Evolutionary conservation across 805 yeast species (phyloP).

Genomic region (Nakazawaea pomicola): DNA sequence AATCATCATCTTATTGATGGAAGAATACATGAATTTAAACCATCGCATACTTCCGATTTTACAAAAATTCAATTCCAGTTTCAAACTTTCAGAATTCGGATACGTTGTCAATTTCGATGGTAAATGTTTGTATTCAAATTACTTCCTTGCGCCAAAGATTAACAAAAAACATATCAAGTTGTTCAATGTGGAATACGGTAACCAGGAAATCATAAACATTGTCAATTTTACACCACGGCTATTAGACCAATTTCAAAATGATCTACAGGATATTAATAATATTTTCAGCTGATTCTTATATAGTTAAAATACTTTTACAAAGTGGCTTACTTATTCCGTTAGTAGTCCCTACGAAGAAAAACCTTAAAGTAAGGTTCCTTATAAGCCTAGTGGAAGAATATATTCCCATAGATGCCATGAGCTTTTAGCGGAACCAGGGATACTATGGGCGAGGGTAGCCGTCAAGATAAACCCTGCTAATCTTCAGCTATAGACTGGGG

Average conservation of each 20-base stretch:
- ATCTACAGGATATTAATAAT: conserved; percentile 5
- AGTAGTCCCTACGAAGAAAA: background rate
- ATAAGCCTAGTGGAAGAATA: too few species aligned
- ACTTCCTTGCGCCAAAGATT: conserved; percentile 3
- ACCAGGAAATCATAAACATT: conserved; percentile 3
- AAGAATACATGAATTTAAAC: conserved; percentile 5
- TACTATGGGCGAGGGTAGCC: too few species aligned
- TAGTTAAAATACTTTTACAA: too few species aligned
- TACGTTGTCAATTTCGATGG: conserved; percentile 2
- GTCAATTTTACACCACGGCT: background rate
- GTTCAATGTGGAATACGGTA: conserved; percentile 4
- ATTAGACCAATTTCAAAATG: background rate
- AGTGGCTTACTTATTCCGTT: too few species aligned
- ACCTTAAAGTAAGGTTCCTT: background rate
- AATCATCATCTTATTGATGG: conserved; percentile 4
- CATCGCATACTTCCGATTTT: background rate
- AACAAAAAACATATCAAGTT: background rate
- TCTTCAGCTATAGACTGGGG: too few species aligned
- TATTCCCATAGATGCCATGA: too few species aligned
- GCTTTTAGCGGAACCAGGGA: too few species aligned
- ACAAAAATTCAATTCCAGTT: conserved; percentile 4
- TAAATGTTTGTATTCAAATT: conserved; percentile 2
- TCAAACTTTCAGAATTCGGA: background rate
- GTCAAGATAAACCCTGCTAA: too few species aligned
- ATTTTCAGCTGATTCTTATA: conserved; percentile 2